These are phyloP conservation scores for Talaromyces islandicus DNA, from an alignment of 2,329 filamentous ascomycete genomes.

Conservation along the genomic window DNA sequence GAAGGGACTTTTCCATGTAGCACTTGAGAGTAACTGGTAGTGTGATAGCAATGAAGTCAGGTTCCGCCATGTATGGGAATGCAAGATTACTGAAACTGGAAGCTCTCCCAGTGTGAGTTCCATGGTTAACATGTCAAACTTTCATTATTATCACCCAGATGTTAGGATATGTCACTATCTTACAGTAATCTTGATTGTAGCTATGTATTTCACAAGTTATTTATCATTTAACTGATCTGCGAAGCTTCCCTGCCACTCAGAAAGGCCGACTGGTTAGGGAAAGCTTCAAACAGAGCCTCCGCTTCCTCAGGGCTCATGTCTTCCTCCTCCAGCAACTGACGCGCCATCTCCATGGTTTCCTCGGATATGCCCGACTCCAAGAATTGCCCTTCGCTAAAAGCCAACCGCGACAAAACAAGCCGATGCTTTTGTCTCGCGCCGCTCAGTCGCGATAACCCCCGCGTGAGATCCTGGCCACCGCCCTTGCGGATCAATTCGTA, in stretches of 20 bases:
- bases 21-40: too few relatives aligned
- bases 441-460: constrained; percentile 63
- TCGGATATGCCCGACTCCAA: constrained; percentile 71
- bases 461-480: constrained; percentile 60
- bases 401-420: constrained; percentile 73
- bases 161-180: too few relatives aligned
- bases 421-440: constrained; percentile 78
- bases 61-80: too few relatives aligned
- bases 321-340: constrained; percentile 72
- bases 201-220: neutral
- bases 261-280: constrained; percentile 23
- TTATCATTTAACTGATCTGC: constrained; percentile 5
- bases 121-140: too few relatives aligned
- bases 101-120: too few relatives aligned
- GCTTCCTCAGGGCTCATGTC: constrained; percentile 75
- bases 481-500: constrained; percentile 57
- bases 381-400: constrained; percentile 73
- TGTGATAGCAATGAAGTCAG: too few relatives aligned
- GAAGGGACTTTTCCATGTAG: constrained; percentile 20
- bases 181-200: neutral
- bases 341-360: constrained; percentile 73
- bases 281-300: constrained; percentile 50
- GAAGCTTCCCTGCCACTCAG: constrained; percentile 9
- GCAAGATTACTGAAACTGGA: too few relatives aligned
- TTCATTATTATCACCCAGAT: too few relatives aligned